phyloP scores from a whole-genome alignment of 768 basidiomycete species.

The Termitomyces sp. region DNA sequence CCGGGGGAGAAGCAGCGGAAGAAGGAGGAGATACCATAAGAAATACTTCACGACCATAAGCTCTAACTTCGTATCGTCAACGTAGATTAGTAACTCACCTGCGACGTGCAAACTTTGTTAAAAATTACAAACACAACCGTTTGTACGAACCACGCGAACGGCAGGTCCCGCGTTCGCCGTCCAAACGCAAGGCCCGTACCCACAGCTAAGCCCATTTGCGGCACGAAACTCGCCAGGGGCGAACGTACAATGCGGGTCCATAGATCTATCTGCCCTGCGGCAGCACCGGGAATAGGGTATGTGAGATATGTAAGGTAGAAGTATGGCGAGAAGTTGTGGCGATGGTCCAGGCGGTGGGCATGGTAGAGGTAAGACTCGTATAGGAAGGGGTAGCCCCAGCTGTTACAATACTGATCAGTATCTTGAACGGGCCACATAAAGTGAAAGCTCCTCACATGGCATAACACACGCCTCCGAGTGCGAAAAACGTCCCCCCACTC shows the following conservation, averaged over 20 bases:
- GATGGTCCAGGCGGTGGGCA: slow-evolving; percentile 85
- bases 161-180: slow-evolving; percentile 51
- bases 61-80: neutral
- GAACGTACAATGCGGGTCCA: slow-evolving; percentile 55
- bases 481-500: slow-evolving; percentile 64
- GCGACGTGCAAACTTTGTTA: slow-evolving; percentile 98
- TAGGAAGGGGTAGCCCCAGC: slow-evolving; percentile 94
- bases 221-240: slow-evolving; percentile 77
- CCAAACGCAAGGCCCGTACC: slow-evolving; percentile 75
- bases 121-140: slow-evolving; percentile 90
- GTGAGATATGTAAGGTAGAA: slow-evolving; percentile 94
- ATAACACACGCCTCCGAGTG: slow-evolving; percentile 66
- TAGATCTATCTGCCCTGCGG: slow-evolving; percentile 14
- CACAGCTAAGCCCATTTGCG: slow-evolving; percentile 73
- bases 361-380: slow-evolving; percentile 94
- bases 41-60: slow-evolving; percentile 66
- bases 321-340: slow-evolving; percentile 98
- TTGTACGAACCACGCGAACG: slow-evolving; percentile 89
- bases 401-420: slow-evolving; percentile 25
- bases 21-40: slow-evolving; percentile 89
- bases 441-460: slow-evolving; percentile 51
- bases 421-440: neutral
- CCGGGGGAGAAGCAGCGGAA: slow-evolving; percentile 76
- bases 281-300: slow-evolving; percentile 45
- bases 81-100: slow-evolving; percentile 42